Evolutionary conservation across 106 monocot genomes (phyloP), one percentile per base, ranked within the genome.

Genomic region (Chionographis japonica): DNA sequence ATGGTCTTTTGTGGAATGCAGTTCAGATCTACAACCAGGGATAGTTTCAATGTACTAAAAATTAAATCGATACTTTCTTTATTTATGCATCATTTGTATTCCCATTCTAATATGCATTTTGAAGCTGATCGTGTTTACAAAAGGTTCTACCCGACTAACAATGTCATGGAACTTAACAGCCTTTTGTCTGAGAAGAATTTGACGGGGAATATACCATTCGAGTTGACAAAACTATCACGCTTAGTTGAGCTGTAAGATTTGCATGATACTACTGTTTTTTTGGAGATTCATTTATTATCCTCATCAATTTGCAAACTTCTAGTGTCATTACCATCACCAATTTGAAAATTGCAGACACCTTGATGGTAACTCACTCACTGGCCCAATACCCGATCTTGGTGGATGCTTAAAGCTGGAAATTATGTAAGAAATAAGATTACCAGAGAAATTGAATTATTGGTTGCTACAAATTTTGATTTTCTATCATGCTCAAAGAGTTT

Each of bases 1-100:
- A 36, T 82, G 82, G 82, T 73, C 77, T 13, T 82, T 77, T 77
- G 62, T 82, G 54, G 68, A 77, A 60, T 82, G 82, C 39, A 82
- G 19, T 56, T 69, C 64, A 3, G 77, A 73, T 61, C 40, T 69
- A 19, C 63, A 69, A 53, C 82, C 77, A 62, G 57, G 58, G 58
- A 69, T 82, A 52, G 52, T 69, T 9, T 72, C 71, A 62, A 73
- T 82, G 82, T 82, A 82, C 42, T 72, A 3, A 55, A 36, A n/a
- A 62, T 42, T 61, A 46, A 60, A 3, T 56, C 15, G n/a, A 14
- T 40, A 15, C 18, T 37, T 62, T 39, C 39, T 42, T 70, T 27
- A 27, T 27, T 27, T 27, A 27, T 27, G 27, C 46, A 10, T 46
- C 9, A 2, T 46, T 46, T 46, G 9, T 46, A 46, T 5, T 46